phyloP scores from a whole-genome alignment of 2,329 filamentous ascomycete genomes.

The Fusarium illudens region DNA sequence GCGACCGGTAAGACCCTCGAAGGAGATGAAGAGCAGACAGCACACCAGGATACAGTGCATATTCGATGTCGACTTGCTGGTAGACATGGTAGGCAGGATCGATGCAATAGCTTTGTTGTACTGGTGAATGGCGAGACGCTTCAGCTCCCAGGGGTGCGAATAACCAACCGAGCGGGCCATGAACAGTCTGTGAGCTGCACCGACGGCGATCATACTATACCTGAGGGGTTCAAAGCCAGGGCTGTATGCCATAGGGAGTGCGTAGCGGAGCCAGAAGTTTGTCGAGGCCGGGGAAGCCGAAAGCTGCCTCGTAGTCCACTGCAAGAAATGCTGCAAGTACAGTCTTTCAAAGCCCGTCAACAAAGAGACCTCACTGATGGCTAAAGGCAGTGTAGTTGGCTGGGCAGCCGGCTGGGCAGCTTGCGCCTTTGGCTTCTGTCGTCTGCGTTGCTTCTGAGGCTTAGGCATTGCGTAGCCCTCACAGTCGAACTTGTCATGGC shows the following conservation, averaged over 20 bases:
- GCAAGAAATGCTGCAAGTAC: background rate
- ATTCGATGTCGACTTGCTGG: background rate
- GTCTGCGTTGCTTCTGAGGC: background rate
- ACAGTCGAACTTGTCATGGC: background rate
- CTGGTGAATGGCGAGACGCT: background rate
- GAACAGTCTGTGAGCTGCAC: constrained; percentile 8
- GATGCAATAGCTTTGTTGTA: background rate
- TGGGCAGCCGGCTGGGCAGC: background rate
- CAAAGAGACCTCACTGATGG: background rate
- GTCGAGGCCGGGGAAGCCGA: background rate
- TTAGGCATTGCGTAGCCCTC: background rate
- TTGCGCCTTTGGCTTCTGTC: background rate
- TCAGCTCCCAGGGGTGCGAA: background rate
- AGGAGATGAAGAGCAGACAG: background rate
- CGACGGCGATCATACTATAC: constrained; percentile 9
- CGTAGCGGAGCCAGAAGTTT: constrained; percentile 11
- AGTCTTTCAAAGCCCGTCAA: background rate
- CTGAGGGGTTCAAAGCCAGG: background rate
- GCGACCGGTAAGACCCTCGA: background rate
- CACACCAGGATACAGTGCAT: background rate
- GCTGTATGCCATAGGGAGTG: constrained; percentile 3
- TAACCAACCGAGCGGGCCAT: background rate
- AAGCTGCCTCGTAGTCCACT: background rate
- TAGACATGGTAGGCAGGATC: background rate
- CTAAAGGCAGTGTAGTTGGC: background rate